Evolutionary conservation across 306 rosid genomes (phyloP).

Genomic region (Corylus americana): DNA sequence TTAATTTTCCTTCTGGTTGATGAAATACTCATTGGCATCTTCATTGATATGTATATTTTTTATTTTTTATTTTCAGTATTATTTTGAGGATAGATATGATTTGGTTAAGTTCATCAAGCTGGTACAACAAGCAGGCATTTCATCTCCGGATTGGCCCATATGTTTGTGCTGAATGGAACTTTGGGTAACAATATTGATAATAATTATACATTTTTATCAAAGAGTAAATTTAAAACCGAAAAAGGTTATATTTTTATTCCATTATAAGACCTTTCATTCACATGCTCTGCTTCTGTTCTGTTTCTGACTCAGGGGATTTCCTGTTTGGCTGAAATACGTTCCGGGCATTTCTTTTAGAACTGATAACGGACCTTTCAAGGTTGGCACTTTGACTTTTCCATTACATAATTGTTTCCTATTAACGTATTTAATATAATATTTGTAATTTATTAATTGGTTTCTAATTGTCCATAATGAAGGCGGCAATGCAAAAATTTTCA

Average conservation of each 20-base stretch:
- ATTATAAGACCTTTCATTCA: not conserved
- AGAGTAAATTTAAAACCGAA: not conserved
- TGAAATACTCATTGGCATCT: slow-evolving; percentile 2
- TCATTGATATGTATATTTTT: not conserved
- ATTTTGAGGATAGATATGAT: slow-evolving; percentile 84
- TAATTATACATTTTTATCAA: not conserved
- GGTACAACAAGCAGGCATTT: slow-evolving; percentile 90
- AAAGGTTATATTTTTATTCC: not conserved
- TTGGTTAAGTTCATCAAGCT: slow-evolving; percentile 83
- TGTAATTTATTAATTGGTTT: slow-evolving; percentile 1
- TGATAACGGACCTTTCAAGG: slow-evolving; percentile 92
- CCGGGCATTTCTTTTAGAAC: slow-evolving; percentile 88
- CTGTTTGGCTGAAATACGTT: slow-evolving; percentile 92
- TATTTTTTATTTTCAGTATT: slow-evolving; percentile 50
- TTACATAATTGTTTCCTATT: not conserved
- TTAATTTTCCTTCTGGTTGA: not conserved
- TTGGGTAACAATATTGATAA: slow-evolving; percentile 57
- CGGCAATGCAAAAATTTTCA: slow-evolving; percentile 84
- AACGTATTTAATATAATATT: not conserved
- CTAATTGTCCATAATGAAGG: slow-evolving; percentile 44
- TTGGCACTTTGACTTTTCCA: slow-evolving; percentile 22
- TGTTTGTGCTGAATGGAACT: slow-evolving; percentile 94
- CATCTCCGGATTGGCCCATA: slow-evolving; percentile 96
- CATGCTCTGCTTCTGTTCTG: slow-evolving; percentile 42
- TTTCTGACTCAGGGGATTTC: slow-evolving; percentile 75